phyloP scores from a whole-genome alignment of 2,329 filamentous ascomycete species.

The Aspergillus texensis region DNA sequence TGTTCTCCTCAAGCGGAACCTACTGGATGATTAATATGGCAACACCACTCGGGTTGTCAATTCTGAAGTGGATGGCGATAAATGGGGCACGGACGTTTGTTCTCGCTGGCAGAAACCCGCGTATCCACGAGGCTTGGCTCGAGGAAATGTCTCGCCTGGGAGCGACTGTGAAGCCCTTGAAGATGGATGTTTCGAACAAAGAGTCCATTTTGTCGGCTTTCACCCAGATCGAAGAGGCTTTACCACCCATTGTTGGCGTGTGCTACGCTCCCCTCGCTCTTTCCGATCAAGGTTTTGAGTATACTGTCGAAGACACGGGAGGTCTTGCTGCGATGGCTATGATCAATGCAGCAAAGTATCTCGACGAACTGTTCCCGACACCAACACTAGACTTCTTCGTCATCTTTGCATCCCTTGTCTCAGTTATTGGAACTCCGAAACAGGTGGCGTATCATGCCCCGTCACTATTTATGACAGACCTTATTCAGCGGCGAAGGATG shows the following conservation, averaged over 20 bases:
- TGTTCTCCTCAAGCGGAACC: not conserved
- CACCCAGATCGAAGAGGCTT: not conserved
- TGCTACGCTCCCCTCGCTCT: conserved; percentile 1
- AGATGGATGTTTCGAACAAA: not conserved
- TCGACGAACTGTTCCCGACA: not conserved
- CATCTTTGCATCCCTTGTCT: not conserved
- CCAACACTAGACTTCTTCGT: not conserved
- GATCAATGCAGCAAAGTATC: not conserved
- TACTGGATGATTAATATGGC: conserved; percentile 1
- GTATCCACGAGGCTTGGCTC: not conserved
- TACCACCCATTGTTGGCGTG: not conserved
- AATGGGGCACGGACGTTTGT: not conserved
- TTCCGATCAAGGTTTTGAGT: not conserved
- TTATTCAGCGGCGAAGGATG: not conserved
- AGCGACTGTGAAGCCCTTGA: not conserved
- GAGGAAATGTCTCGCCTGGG: not conserved
- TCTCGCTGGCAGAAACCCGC: not conserved
- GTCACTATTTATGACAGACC: not conserved
- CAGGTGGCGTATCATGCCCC: not conserved
- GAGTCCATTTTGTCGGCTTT: not conserved
- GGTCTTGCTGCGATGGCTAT: not conserved
- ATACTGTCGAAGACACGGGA: not conserved
- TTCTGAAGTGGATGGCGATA: not conserved
- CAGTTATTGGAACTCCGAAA: not conserved
- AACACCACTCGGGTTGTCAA: not conserved